Evolutionary conservation across 495 filamentous ascomycete species (phyloP).

Genomic region (Talaromyces adpressus): DNA sequence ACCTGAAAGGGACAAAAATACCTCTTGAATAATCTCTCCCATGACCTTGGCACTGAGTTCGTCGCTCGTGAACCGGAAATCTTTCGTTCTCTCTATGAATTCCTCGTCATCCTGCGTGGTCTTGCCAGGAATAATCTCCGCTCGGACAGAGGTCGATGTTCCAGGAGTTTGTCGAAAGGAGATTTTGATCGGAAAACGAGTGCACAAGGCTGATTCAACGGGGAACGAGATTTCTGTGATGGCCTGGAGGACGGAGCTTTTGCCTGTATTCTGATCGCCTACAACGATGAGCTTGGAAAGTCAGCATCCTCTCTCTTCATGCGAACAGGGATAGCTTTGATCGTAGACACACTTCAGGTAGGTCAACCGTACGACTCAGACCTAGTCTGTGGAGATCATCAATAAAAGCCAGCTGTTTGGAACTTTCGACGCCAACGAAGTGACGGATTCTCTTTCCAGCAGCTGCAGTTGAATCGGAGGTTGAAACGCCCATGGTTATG

Average conservation of each 20-base stretch:
- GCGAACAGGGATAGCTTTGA: too few relatives aligned
- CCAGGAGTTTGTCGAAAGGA: slow-evolving; percentile 1
- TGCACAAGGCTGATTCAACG: slow-evolving; percentile 51
- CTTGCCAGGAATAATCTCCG: background rate
- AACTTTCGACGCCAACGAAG: slow-evolving; percentile 4
- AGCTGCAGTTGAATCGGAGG: background rate
- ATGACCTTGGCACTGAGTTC: background rate
- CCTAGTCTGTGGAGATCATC: slow-evolving; percentile 3
- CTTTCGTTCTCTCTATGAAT: slow-evolving; percentile 1
- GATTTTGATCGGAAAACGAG: slow-evolving; percentile 53
- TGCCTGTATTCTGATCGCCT: slow-evolving; percentile 60
- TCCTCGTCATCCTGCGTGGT: background rate
- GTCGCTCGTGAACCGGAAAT: background rate
- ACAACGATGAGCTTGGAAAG: slow-evolving; percentile 58
- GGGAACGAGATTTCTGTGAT: slow-evolving; percentile 60
- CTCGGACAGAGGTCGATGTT: background rate
- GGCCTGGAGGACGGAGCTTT: slow-evolving; percentile 61
- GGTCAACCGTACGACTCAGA: slow-evolving; percentile 1
- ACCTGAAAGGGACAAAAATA: background rate
- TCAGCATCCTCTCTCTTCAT: slow-evolving; percentile 8
- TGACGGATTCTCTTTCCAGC: slow-evolving; percentile 5
- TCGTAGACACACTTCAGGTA: background rate
- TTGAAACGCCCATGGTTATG: background rate
- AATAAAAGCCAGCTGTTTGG: slow-evolving; percentile 2
- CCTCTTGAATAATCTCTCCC: background rate